phyloP scores from a whole-genome alignment of 257 asterid species.

The Penstemon newberryi region DNA sequence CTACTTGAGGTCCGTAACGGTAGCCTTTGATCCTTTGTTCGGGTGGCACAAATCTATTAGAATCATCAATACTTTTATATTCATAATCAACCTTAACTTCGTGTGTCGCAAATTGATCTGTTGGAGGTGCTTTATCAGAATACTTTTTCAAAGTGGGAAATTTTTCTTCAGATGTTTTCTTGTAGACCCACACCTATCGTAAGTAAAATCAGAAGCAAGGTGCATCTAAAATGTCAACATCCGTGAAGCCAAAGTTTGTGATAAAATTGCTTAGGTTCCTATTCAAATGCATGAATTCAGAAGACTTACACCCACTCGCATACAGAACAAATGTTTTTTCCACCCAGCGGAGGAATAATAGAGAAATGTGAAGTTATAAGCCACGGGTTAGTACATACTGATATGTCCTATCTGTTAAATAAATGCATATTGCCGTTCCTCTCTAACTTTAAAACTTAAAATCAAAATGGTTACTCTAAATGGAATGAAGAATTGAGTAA shows the following conservation, averaged over 20 bases:
- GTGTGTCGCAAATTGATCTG: conserved; percentile 90
- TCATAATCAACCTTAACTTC: conserved; percentile 86
- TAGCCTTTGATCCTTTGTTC: conserved; percentile 95
- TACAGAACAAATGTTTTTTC: background rate
- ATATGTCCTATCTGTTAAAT: conserved; percentile 3
- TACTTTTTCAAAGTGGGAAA: conserved; percentile 88
- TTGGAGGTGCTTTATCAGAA: conserved; percentile 87
- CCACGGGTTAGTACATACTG: background rate
- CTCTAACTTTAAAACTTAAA: background rate
- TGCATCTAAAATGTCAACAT: conserved; percentile 14
- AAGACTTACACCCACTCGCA: background rate
- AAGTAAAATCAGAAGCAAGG: conserved; percentile 17
- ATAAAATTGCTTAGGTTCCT: conserved; percentile 11
- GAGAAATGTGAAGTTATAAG: background rate
- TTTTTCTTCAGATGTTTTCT: conserved; percentile 88
- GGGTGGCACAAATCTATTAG: conserved; percentile 80
- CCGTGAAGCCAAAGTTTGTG: conserved; percentile 10
- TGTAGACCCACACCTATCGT: conserved; percentile 91
- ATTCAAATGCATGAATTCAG: conserved; percentile 24
- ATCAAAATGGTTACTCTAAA: background rate
- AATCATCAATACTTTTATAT: conserved; percentile 59
- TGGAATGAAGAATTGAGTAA: background rate
- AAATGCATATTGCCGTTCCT: background rate
- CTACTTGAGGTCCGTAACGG: conserved; percentile 96
- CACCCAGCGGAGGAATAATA: conserved; percentile 4